Evolutionary conservation across 2,329 filamentous ascomycete species (phyloP).

Genomic region (Emergomyces orientalis): DNA sequence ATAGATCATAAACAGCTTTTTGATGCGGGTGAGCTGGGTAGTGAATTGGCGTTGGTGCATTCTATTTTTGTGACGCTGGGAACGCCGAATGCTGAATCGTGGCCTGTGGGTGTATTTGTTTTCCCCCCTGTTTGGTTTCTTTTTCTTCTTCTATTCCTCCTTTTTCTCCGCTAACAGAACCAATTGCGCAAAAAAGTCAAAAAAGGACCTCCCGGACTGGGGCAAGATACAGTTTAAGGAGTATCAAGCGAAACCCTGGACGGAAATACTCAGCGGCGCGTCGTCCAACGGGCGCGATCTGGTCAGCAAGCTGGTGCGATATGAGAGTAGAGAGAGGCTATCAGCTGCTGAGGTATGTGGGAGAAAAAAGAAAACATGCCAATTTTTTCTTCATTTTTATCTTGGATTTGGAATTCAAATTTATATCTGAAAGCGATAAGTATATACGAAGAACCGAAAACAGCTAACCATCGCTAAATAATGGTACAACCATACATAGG

Average conservation of each 20-base stretch:
- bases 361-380: not conserved
- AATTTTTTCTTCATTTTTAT: not conserved
- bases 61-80: slow-evolving; percentile 90
- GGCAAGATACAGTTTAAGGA: slow-evolving; percentile 71
- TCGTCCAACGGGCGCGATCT: slow-evolving; percentile 54
- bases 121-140: slow-evolving; percentile 4
- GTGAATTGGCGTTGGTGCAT: slow-evolving; percentile 79
- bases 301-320: slow-evolving; percentile 47
- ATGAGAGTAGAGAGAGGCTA: not conserved
- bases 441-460: no score
- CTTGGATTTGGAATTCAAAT: not conserved
- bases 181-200: slow-evolving; percentile 23
- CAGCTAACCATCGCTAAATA: not conserved
- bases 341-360: not conserved
- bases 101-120: slow-evolving; percentile 62
- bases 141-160: not conserved
- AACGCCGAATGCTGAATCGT: slow-evolving; percentile 67
- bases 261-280: slow-evolving; percentile 54
- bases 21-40: slow-evolving; percentile 80
- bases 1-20: slow-evolving; percentile 57
- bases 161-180: slow-evolving; percentile 1
- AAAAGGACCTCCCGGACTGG: slow-evolving; percentile 64
- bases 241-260: slow-evolving; percentile 61
- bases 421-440: no score
- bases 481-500: slow-evolving; percentile 19